A percentile compares a stretch with the other conserved stretches of the same genome.
Evolutionary conservation across 441 rosid genomes (phyloP).

Genomic region (Croton laevigatus): DNA sequence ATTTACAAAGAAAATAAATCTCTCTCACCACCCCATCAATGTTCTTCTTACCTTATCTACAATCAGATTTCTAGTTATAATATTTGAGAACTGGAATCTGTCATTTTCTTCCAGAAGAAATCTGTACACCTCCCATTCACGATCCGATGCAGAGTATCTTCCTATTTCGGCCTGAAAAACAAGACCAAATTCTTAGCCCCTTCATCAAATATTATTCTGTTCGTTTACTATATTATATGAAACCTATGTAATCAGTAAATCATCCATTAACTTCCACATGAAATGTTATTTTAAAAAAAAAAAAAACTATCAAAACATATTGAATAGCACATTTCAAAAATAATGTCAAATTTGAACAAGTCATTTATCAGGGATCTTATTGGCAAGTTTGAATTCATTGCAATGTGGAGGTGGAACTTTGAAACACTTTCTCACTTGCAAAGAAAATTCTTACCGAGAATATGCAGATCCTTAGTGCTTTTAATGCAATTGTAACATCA

Average conservation of each 20-base stretch:
- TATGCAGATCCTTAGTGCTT: conserved; percentile 68
- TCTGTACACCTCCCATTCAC: conserved; percentile 81
- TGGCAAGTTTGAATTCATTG: conserved; percentile 5
- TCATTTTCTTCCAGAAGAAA: conserved; percentile 68
- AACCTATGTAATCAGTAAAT: background rate
- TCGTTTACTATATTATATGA: background rate
- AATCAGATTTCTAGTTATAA: conserved; percentile 46
- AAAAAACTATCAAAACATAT: background rate
- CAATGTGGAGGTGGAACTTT: conserved; percentile 13
- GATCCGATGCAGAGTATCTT: conserved; percentile 44
- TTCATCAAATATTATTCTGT: background rate
- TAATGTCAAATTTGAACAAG: background rate
- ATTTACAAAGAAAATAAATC: conserved; percentile 4
- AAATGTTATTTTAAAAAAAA: background rate
- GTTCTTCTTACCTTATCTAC: conserved; percentile 67
- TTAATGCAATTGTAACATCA: conserved; percentile 67
- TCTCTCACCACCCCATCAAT: conserved; percentile 70
- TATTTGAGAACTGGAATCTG: conserved; percentile 31
- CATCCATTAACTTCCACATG: background rate
- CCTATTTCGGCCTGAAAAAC: conserved; percentile 67
- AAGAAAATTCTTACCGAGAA: conserved; percentile 56
- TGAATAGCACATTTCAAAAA: background rate
- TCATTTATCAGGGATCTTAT: background rate
- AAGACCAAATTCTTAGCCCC: conserved; percentile 10
- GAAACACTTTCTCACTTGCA: background rate